Base-by-base conservation (phyloP, 306 rosid species). In the Vigna mungo region DNA sequence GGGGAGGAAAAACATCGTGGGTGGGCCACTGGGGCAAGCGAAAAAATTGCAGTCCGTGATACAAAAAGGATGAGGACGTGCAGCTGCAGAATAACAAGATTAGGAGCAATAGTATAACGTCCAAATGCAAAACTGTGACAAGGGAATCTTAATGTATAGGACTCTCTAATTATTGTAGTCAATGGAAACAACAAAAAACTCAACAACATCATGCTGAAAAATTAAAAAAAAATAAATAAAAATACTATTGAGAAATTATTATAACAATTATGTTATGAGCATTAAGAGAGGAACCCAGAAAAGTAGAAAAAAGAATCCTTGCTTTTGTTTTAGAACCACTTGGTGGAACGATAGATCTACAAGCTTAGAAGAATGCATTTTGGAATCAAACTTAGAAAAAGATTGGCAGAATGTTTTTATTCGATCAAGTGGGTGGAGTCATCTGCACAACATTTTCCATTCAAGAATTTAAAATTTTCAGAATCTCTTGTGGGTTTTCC, bases 21-120 rank as follows among this genome's bases (percentile, higher is more conserved):
- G 85, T 81, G 81, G 85, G 78, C 78, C 81, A 69, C 51, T 78
- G 82, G 76, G 62, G 77, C 79, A 73, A 79, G 67, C 20, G 73
- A 46, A 81, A 34, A 25, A 60, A 59, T 44, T n/a, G 9, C 36
- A 85, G 80, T 59, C 81, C 68, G 78, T 81, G 85, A 81, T 53
- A 66, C 39, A 30, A 81, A 67, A 70, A 72, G 30, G 58, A 75
- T 36, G 61, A 75, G 17, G 43, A 70, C 47, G 53, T n/a, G 71
- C 23, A 71, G 36, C 2, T 44, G 74, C 73, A 79, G 46, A 27
- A 15, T 37, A 81, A 51, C 67, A 81, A 68, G 7, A 75, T 68
- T 74, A 68, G 39, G 80, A 48, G 43, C 72, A 80, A 66, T 25
- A 49, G 69, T 37, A 59, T 63, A 81, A 36, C 47, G 75, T 69